Evolutionary conservation across 106 monocot genomes (phyloP), one percentile per base, ranked within the genome.

Genomic region (Platanthera zijinensis): DNA sequence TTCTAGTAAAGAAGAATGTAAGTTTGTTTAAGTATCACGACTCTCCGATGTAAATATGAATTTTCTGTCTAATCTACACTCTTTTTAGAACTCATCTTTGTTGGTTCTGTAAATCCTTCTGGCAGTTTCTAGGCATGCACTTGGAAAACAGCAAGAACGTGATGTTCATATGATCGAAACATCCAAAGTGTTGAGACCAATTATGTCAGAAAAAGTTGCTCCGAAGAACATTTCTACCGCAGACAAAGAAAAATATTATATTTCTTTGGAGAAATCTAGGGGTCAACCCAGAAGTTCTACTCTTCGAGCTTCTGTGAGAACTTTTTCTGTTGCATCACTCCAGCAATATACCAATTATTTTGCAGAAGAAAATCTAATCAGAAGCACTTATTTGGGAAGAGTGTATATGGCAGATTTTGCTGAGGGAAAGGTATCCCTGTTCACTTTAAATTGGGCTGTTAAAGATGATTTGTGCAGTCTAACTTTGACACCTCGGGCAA

Each of bases 1-100:
- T 66, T 32, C 10, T 5, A 76, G 46, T 70, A 73, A 69, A 18
- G 83, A 82, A 78, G 80, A 83, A 81, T 45, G 21, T 28, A 28
- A 50, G 15, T 30, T 48, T 32, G 17, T 57, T 52, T 50, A 48
- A 63, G 22, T 28, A 8, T 63, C 22, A 25, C 19, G 19, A 0
- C 62, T 17, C 19, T 25, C 8, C 9, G 8, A 22, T 63, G 19
- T 63, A 39, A 63, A 63, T 19, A 21, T 28, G 62, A 21, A 8
- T 63, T 8, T 21, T 30, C 32, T 66, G 25, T 25, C 56, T 56
- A 13, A 11, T 12, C 32, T 32, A 39, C 5, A 30, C 25, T 66
- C 5, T 13, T 66, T n/a, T 12, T 30, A 30, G 11, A 30, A 66
- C 66, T 66, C 25, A 66, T 32, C 17, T 48, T 48, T 69, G 69